Conservation (phyloP, 2,329 filamentous ascomycete species). For the Gliomastix tumulicola region DNA sequence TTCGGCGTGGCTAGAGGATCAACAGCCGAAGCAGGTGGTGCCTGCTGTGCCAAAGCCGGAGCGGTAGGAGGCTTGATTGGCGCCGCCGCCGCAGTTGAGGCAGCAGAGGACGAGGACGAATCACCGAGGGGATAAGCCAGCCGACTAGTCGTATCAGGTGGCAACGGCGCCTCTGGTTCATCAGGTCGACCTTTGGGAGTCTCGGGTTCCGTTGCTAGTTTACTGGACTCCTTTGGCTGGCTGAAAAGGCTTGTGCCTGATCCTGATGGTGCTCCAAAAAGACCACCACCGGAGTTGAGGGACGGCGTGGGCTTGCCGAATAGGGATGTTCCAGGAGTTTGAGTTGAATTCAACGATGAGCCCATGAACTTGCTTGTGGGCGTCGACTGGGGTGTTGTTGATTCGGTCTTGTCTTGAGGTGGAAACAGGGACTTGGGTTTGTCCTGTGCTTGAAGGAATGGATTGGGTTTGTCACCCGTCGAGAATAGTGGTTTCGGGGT, state of each 20-base stretch:
- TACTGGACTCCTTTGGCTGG: too few relatives aligned
- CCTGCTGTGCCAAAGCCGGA: background rate
- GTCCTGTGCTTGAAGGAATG: too few relatives aligned
- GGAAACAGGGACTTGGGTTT: constrained; percentile 18
- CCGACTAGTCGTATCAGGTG: constrained; percentile 50
- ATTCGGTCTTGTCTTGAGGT: constrained; percentile 17
- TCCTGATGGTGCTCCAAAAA: constrained; percentile 15
- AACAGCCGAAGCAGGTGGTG: background rate
- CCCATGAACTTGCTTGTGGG: too few relatives aligned
- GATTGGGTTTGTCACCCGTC: too few relatives aligned
- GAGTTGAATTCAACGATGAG: too few relatives aligned
- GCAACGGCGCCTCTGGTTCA: constrained; percentile 35
- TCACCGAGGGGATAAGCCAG: constrained; percentile 39
- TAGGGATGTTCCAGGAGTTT: constrained; percentile 16
- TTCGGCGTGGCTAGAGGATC: constrained; percentile 10
- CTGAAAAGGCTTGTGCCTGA: constrained; percentile 12
- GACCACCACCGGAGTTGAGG: constrained; percentile 4
- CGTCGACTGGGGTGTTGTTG: constrained; percentile 44
- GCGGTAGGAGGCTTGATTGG: too few relatives aligned
- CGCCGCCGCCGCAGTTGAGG: constrained; percentile 24
- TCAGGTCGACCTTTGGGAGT: constrained; percentile 27
- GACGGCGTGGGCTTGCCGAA: constrained; percentile 10
- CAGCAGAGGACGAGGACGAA: constrained; percentile 44
- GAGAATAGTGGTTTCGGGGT: too few relatives aligned
- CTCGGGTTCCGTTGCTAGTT: too few relatives aligned